phyloP scores from a whole-genome alignment of 2,329 filamentous ascomycete genomes.

The Cladosporium sp. region DNA sequence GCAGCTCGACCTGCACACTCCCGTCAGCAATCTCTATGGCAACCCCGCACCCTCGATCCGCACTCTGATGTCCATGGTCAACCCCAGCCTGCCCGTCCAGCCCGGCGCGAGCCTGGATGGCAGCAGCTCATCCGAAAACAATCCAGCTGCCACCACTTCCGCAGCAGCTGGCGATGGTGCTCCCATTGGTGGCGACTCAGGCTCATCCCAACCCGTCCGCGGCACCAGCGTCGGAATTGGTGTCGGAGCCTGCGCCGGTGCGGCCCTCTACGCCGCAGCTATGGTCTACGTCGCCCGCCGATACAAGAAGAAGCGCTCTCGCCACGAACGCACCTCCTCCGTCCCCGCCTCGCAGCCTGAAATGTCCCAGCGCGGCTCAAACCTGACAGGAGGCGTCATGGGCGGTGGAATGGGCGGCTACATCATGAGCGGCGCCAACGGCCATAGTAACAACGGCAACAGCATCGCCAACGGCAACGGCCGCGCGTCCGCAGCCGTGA shows the following conservation, averaged over 20 bases:
- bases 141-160: conserved; percentile 32
- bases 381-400: conserved; percentile 18
- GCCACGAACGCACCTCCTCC: conserved; percentile 72
- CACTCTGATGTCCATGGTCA: conserved; percentile 75
- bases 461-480: conserved; percentile 29
- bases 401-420: conserved; percentile 39
- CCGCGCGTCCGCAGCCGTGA: conserved; percentile 10
- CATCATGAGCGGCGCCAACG: conserved; percentile 66
- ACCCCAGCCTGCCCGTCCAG: conserved; percentile 71
- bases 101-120: conserved; percentile 44
- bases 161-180: conserved; percentile 42
- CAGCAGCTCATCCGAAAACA: conserved; percentile 37
- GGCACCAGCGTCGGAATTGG: conserved; percentile 53
- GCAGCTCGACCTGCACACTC: conserved; percentile 63
- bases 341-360: conserved; percentile 63
- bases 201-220: conserved; percentile 54
- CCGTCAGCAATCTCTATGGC: conserved; percentile 71
- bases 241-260: conserved; percentile 40
- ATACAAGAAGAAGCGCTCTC: conserved; percentile 72
- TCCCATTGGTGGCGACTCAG: conserved; percentile 47
- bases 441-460: conserved; percentile 37
- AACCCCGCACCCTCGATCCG: conserved; percentile 58
- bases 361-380: conserved; percentile 36
- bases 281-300: conserved; percentile 92
- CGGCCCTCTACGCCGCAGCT: conserved; percentile 82